These are phyloP conservation scores for Elsinoe australis DNA, from an alignment of 2,329 filamentous ascomycete species.

Conservation along the genomic window DNA sequence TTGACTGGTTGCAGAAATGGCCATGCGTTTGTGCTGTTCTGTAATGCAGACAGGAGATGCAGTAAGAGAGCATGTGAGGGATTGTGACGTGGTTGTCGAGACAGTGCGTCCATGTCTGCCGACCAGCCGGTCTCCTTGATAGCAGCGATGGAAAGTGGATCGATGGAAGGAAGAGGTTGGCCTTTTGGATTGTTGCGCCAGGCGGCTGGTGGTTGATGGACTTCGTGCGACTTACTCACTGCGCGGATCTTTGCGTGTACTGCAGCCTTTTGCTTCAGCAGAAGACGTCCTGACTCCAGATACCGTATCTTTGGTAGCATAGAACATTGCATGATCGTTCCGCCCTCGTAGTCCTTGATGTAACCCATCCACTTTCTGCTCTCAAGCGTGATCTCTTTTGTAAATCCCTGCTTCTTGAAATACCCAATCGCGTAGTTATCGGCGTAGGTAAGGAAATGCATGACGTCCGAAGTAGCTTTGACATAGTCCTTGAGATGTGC, in stretches of 20 bases:
- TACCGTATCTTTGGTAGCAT: conserved; percentile 96
- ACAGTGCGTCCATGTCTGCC: conserved; percentile 93
- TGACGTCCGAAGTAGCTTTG: conserved; percentile 90
- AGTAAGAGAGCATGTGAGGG: conserved; percentile 93
- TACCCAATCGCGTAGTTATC: conserved; percentile 99
- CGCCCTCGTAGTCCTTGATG: conserved; percentile 98
- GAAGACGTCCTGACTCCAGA: conserved; percentile 84
- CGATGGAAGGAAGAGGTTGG: conserved; percentile 55
- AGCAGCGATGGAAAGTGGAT: conserved; percentile 77
- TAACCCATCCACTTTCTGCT: conserved; percentile 96
- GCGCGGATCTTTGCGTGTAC: conserved; percentile 92
- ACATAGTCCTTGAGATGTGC: conserved; percentile 97
- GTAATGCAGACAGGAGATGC: conserved; percentile 86
- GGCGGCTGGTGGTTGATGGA: conserved; percentile 75
- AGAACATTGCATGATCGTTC: conserved; percentile 97
- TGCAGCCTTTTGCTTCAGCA: conserved; percentile 93
- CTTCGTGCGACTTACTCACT: conserved; percentile 77
- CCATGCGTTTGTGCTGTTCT: conserved; percentile 90
- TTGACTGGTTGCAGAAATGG: conserved; percentile 92
- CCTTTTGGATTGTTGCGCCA: conserved; percentile 61
- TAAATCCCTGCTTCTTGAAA: conserved; percentile 98
- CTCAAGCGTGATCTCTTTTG: conserved; percentile 92
- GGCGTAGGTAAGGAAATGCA: conserved; percentile 98
- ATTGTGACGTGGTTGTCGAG: conserved; percentile 87
- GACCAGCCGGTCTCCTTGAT: conserved; percentile 92